Evolutionary conservation across 768 basidiomycete genomes (phyloP), one percentile per base, ranked within the genome.

Genomic region (Hygrophoropsis aurantiaca): DNA sequence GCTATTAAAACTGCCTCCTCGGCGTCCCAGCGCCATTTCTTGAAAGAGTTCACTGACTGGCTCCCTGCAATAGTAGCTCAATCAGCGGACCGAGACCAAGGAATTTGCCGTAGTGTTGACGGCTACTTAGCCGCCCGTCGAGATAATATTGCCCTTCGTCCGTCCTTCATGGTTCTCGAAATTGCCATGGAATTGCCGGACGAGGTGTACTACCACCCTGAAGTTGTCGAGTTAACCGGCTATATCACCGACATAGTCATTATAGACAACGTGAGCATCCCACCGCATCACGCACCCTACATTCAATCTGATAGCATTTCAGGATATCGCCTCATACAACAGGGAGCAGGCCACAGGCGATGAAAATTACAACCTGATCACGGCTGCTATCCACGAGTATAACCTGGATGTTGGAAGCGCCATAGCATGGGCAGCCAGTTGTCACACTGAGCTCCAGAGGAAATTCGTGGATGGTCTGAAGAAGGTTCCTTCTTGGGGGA

Each of bases 271-370:
- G 64, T 56, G 27, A 30, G 27, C 27, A 13, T 30, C 27, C 27
- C 13, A 6, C 13, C 27, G 27, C 27, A 13, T 30, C 27, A 30
- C 27, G 6, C 7, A 30, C 13, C 27, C n/a, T n/a, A n/a, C n/a
- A n/a, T n/a, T n/a, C n/a, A n/a, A n/a, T n/a, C n/a, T n/a, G 13
- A 30, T 13, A 30, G 7, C 27, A 33, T 23, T 18, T 19, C 42
- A 68, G 72, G 72, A 74, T 37, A 46, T 72, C 11, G 60, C 50
- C 33, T 72, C 71, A 0, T 70, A 65, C 51, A 69, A 65, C 42
- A 51, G 57, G 19, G 71, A 73, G 47, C 63, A 67, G 47, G 64
- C 64, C 10, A 46, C 53, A 1, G 69, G 68, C 8, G 58, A 64
- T 32, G 64, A 66, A 11, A 49, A 49, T 13, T 64, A 70, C 47